A percentile compares a stretch with the other conserved stretches of the same genome.
Evolutionary conservation across 345 rosid genomes (phyloP).

Genomic region (Acer yangbiense): DNA sequence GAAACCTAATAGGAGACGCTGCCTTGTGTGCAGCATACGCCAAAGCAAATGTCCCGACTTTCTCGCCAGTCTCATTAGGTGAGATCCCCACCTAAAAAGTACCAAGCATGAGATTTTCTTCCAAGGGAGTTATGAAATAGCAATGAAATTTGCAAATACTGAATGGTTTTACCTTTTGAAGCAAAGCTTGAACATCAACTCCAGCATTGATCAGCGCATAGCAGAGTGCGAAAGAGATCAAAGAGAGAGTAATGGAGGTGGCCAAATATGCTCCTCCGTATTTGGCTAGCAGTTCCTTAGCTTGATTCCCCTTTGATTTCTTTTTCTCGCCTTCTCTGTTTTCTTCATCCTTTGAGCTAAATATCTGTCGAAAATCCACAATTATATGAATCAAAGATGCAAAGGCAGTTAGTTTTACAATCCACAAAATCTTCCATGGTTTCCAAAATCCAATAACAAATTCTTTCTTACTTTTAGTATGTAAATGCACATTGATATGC

Average conservation of each 20-base stretch:
- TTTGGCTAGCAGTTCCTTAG: conserved; percentile 76
- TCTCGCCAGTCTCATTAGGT: conserved; percentile 67
- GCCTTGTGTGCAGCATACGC: conserved; percentile 97
- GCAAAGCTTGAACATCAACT: conserved; percentile 75
- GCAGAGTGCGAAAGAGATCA: conserved; percentile 78
- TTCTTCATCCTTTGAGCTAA: conserved; percentile 66
- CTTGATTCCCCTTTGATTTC: conserved; percentile 75
- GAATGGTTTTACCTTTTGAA: conserved; percentile 49
- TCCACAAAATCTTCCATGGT: background rate
- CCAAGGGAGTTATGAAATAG: background rate
- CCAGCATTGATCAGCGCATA: conserved; percentile 70
- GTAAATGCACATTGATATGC: background rate
- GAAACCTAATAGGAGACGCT: conserved; percentile 93
- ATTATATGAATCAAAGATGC: background rate
- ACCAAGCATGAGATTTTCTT: background rate
- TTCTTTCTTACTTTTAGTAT: background rate
- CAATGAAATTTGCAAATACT: background rate
- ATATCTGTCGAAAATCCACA: conserved; percentile 48
- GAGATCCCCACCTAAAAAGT: conserved; percentile 72
- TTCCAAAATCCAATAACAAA: background rate
- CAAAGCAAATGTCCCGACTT: conserved; percentile 83
- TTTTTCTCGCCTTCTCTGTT: conserved; percentile 41
- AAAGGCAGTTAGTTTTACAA: conserved; percentile 10
- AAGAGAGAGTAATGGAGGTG: conserved; percentile 85
- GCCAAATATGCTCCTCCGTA: conserved; percentile 97